Conservation (phyloP, 1,284 basidiomycete species). For the Sparassis latifolia region DNA sequence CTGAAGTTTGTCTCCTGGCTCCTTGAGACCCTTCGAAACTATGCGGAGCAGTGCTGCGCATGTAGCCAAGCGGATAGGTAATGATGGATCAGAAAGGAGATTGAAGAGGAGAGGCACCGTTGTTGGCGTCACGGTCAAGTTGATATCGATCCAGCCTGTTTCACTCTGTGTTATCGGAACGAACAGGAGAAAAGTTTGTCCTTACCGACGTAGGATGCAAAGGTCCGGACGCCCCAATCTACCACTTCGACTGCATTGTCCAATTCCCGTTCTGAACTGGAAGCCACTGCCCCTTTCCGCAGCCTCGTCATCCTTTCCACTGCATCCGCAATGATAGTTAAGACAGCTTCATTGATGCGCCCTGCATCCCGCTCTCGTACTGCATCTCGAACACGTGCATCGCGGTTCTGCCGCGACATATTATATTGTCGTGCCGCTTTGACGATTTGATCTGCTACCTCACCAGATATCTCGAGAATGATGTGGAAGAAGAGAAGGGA, state of each 20-base stretch:
- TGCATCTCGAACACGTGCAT: constrained; percentile 82
- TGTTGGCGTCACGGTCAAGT: constrained; percentile 87
- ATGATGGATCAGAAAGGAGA: constrained; percentile 74
- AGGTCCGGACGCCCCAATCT: constrained; percentile 85
- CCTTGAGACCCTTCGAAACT: constrained; percentile 89
- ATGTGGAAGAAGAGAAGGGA: constrained; percentile 84
- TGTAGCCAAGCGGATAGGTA: constrained; percentile 80
- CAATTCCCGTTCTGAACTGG: constrained; percentile 41
- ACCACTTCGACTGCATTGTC: constrained; percentile 73
- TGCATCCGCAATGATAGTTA: constrained; percentile 78
- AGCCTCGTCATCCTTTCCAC: constrained; percentile 52
- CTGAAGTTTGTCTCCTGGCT: constrained; percentile 85
- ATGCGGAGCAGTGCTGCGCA: constrained; percentile 79
- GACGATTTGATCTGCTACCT: constrained; percentile 88
- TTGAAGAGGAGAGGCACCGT: constrained; percentile 85
- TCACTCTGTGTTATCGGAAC: neutral
- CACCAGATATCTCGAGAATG: constrained; percentile 85
- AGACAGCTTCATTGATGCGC: constrained; percentile 81
- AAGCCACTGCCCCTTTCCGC: constrained; percentile 40
- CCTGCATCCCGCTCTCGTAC: constrained; percentile 87
- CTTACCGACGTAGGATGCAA: constrained; percentile 92
- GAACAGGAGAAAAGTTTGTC: constrained; percentile 16
- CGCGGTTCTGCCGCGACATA: constrained; percentile 66
- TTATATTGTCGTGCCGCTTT: constrained; percentile 76
- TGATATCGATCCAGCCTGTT: constrained; percentile 98